Conservation (phyloP, 176 grass and related monocot genomes). For the Typha latifolia region DNA sequence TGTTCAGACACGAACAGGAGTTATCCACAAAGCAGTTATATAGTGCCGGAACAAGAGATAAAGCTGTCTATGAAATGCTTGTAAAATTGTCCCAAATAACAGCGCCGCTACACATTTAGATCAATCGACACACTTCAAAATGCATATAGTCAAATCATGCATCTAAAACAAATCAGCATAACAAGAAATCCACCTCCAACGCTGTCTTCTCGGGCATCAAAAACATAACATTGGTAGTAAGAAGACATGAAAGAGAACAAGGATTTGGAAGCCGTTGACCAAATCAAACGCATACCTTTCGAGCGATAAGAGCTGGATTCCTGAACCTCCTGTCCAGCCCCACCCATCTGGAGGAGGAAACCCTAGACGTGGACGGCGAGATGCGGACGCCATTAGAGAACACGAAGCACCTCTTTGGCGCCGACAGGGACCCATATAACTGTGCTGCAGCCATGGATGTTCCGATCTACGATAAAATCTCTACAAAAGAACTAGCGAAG, state of each 20-base stretch:
- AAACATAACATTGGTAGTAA: background rate
- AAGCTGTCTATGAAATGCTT: no score
- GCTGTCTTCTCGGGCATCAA: background rate
- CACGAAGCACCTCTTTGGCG: conserved; percentile 21
- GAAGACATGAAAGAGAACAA: background rate
- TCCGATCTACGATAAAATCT: background rate
- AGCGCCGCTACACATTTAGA: no score
- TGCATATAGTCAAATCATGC: background rate
- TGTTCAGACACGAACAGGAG: no score
- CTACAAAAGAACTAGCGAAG: background rate
- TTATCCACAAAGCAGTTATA: no score
- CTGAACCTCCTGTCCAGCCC: background rate
- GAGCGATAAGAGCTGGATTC: background rate
- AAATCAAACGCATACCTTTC: conserved; percentile 26
- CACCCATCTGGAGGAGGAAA: conserved; percentile 1
- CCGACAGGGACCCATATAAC: conserved; percentile 33
- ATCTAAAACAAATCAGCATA: background rate
- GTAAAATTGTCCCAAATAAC: no score
- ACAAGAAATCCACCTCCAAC: background rate
- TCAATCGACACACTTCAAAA: no score
- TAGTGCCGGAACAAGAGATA: no score
- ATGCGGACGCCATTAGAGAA: background rate
- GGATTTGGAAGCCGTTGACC: conserved; percentile 1
- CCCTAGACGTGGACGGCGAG: conserved; percentile 12
- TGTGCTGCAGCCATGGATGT: conserved; percentile 31